A percentile compares a stretch with the other conserved stretches of the same genome.
Evolutionary conservation across 305 asterid species (phyloP).

Genomic region (Salvia sclarea): DNA sequence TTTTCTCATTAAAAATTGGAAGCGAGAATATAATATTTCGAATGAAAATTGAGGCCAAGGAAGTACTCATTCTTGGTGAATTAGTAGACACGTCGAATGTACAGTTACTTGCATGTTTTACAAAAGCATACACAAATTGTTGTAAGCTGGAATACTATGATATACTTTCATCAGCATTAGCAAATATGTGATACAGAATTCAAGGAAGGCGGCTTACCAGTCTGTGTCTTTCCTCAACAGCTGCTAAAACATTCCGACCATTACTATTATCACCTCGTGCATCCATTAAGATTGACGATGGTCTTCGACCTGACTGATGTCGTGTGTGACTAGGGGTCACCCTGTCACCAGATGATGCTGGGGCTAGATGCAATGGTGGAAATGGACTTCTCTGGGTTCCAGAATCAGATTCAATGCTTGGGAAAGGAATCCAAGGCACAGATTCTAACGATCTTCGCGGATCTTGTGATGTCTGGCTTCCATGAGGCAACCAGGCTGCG

Average conservation of each 20-base stretch:
- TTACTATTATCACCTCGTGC: conserved; percentile 47
- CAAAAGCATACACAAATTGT: too few relatives aligned
- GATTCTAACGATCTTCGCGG: conserved; percentile 47
- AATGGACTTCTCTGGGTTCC: conserved; percentile 58
- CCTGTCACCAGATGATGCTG: conserved; percentile 56
- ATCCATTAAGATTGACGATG: conserved; percentile 48
- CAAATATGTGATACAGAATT: conserved; percentile 6
- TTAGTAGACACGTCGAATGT: not conserved
- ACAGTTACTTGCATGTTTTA: not conserved
- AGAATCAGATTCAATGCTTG: conserved; percentile 53
- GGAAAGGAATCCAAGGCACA: conserved; percentile 49
- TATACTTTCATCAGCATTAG: not conserved
- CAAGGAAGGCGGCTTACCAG: conserved; percentile 40
- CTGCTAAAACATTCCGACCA: conserved; percentile 63
- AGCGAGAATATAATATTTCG: not conserved
- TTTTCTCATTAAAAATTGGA: not conserved
- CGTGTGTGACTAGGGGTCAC: conserved; percentile 38
- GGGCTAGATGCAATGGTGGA: conserved; percentile 42
- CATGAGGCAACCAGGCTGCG: conserved; percentile 52
- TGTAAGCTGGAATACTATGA: not conserved
- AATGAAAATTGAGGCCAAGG: not conserved
- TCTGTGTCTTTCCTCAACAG: conserved; percentile 74
- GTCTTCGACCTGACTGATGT: conserved; percentile 44
- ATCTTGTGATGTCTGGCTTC: conserved; percentile 42
- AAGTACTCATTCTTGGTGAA: not conserved